Percentiles rank a stretch among this genome's conserved stretches.
Evolutionary conservation across 768 basidiomycete genomes (phyloP).

Genomic region (Rhodotorula paludigena): DNA sequence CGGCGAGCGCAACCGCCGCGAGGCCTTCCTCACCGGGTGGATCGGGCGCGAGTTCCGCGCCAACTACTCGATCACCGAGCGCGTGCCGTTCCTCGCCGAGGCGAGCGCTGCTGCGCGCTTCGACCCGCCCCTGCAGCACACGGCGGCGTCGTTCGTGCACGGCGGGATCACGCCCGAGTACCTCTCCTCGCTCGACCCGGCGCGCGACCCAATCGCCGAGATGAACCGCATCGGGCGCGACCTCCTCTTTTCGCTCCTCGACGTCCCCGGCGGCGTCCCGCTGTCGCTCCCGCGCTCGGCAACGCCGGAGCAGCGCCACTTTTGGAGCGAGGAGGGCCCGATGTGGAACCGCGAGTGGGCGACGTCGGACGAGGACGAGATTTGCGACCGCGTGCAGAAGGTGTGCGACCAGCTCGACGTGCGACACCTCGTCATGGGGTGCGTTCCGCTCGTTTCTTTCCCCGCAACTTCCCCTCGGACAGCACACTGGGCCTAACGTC

Average conservation of each 20-base stretch:
- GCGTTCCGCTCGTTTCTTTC: background rate
- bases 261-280: constrained; percentile 48
- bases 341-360: constrained; percentile 89
- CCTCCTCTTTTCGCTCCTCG: constrained; percentile 64
- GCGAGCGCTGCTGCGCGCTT: too few relatives aligned
- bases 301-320: constrained; percentile 60
- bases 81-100: constrained; percentile 55
- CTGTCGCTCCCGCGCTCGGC: constrained; percentile 58
- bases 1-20: constrained; percentile 29
- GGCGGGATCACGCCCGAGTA: constrained; percentile 81
- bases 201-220: constrained; percentile 53
- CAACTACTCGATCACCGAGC: constrained; percentile 71
- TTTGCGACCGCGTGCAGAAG: constrained; percentile 65
- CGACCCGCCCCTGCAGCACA: constrained; percentile 46
- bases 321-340: constrained; percentile 71
- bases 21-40: constrained; percentile 36
- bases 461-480: background rate
- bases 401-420: constrained; percentile 73
- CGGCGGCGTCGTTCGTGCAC: constrained; percentile 86
- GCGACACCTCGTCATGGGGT: constrained; percentile 61
- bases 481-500: background rate
- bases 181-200: constrained; percentile 45
- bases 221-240: constrained; percentile 72
- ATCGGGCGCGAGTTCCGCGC: constrained; percentile 59
- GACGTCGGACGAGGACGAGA: constrained; percentile 59